Percentiles rank a stretch among this genome's conserved stretches.
These are phyloP conservation scores for Inosperma sp. DNA, from an alignment of 768 basidiomycete genomes.

Conservation along the genomic window DNA sequence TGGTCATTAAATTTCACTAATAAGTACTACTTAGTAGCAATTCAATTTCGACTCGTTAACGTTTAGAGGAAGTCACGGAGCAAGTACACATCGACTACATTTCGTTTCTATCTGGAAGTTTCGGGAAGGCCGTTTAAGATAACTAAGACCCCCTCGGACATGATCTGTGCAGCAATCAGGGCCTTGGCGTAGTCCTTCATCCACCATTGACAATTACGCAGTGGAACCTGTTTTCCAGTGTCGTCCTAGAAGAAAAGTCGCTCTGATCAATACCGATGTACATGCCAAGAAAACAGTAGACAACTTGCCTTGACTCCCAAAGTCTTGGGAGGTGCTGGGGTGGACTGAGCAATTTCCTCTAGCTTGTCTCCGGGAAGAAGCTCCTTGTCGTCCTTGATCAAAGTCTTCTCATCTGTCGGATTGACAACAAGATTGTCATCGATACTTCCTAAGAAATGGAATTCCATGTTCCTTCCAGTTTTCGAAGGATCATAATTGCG, in stretches of 20 bases:
- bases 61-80: too few relatives aligned
- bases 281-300: not conserved
- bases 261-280: not conserved
- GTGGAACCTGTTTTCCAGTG: not conserved
- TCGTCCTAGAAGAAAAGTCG: not conserved
- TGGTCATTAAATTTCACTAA: too few relatives aligned
- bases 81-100: too few relatives aligned
- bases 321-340: not conserved
- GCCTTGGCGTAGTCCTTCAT: not conserved
- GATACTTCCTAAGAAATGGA: not conserved
- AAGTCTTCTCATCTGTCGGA: not conserved
- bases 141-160: not conserved
- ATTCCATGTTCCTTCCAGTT: not conserved
- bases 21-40: too few relatives aligned
- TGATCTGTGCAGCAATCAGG: not conserved
- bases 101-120: too few relatives aligned
- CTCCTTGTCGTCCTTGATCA: not conserved
- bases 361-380: conserved; percentile 3
- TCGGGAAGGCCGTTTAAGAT: not conserved
- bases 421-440: not conserved
- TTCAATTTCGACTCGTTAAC: too few relatives aligned
- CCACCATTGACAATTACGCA: conserved; percentile 1
- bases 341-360: not conserved
- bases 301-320: conserved; percentile 1
- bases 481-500: not conserved